Conservation (phyloP, 352 stramenopile species). For the Phytophthora sp. region DNA sequence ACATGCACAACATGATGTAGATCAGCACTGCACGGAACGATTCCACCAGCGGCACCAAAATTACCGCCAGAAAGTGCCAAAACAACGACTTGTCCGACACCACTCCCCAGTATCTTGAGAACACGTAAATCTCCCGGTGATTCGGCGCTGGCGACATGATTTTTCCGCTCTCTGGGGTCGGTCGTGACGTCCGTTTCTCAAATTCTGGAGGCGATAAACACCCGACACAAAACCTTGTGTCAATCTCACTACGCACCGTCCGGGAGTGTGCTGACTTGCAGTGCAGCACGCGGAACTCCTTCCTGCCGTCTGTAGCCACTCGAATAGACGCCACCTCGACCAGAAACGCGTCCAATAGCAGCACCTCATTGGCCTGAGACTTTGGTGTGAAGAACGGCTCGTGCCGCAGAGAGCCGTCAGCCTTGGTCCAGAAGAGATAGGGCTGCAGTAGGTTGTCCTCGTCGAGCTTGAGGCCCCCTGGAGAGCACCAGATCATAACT, state of each 20-base stretch:
- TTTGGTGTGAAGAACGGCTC: constrained; percentile 60
- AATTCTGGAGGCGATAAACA: constrained; percentile 65
- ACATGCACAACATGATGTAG: constrained; percentile 63
- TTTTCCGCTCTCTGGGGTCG: constrained; percentile 40
- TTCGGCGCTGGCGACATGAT: constrained; percentile 21
- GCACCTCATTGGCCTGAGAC: constrained; percentile 57
- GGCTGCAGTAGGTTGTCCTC: constrained; percentile 79
- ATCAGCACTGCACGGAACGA: constrained; percentile 68
- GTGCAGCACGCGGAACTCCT: constrained; percentile 82
- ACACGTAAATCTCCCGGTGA: constrained; percentile 69
- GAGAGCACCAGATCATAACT: constrained; percentile 83
- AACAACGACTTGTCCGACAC: constrained; percentile 78
- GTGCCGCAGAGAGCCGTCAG: constrained; percentile 62
- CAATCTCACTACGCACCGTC: constrained; percentile 34
- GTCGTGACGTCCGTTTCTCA: constrained; percentile 28
- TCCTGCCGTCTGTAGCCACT: constrained; percentile 62
- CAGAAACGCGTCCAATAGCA: constrained; percentile 77
- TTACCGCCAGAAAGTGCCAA: constrained; percentile 66
- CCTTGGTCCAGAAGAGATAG: constrained; percentile 83
- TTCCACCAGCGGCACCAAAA: constrained; percentile 72
- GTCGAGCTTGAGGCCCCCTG: constrained; percentile 63
- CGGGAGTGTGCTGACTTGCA: constrained; percentile 61
- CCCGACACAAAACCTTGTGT: constrained; percentile 63
- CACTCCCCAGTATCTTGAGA: constrained; percentile 86
- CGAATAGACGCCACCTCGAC: constrained; percentile 83